Evolutionary conservation across 2,329 filamentous ascomycete species (phyloP).

Genomic region (Fusarium sp.): DNA sequence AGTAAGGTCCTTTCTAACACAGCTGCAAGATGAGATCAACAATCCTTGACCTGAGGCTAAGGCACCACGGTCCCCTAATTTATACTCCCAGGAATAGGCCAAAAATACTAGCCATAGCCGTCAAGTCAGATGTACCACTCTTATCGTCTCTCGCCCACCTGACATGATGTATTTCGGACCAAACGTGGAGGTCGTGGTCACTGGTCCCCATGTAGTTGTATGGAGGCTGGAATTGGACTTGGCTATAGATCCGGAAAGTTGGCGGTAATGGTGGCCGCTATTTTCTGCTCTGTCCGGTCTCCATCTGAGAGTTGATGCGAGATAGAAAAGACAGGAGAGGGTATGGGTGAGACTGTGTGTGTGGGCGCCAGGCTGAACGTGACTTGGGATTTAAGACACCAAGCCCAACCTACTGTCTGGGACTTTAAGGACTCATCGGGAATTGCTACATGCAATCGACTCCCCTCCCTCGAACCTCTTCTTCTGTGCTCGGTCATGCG

Average conservation of each 20-base stretch:
- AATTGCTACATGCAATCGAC: conserved; percentile 42
- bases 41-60: conserved; percentile 14
- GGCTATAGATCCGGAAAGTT: conserved; percentile 25
- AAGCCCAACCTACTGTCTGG: conserved; percentile 41
- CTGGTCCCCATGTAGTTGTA: conserved; percentile 18
- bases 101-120: conserved; percentile 38
- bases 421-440: conserved; percentile 38
- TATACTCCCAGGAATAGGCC: conserved; percentile 40
- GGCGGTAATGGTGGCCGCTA: conserved; percentile 26
- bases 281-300: conserved; percentile 25
- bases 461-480: conserved; percentile 17
- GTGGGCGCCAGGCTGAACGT: conserved; percentile 45
- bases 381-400: conserved; percentile 50
- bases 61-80: conserved; percentile 33
- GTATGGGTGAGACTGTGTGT: conserved; percentile 33
- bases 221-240: conserved; percentile 22
- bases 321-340: conserved; percentile 25
- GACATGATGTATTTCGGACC: conserved; percentile 28
- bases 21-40: conserved; percentile 41
- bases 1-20: conserved; percentile 26
- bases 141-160: conserved; percentile 37
- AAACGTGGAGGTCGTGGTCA: conserved; percentile 30
- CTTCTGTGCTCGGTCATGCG: conserved; percentile 36
- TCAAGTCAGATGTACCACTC: conserved; percentile 40
- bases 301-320: conserved; percentile 9